Conservation (phyloP, 208 protist species). For the Trypanosomatidae sp. region DNA sequence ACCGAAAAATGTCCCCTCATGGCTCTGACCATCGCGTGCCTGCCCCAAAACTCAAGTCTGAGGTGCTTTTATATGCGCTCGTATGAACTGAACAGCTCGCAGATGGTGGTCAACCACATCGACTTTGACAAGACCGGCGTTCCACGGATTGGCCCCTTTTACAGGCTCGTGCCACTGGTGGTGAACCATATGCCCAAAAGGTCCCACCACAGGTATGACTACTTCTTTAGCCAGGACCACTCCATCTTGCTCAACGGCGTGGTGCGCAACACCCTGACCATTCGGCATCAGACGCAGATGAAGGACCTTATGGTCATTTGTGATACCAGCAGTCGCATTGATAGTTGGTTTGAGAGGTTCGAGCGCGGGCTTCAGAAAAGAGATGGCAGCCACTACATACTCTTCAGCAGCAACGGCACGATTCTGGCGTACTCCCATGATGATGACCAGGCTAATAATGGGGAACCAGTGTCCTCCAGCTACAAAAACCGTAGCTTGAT, state of each 20-base stretch:
- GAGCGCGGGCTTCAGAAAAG: conserved; percentile 37
- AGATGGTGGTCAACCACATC: conserved; percentile 11
- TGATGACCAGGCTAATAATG: neutral
- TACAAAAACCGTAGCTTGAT: neutral
- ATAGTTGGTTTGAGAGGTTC: conserved; percentile 42
- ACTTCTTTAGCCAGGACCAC: conserved; percentile 18
- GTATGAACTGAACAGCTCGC: conserved; percentile 10
- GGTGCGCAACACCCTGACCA: conserved; percentile 15
- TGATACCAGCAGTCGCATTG: conserved; percentile 32
- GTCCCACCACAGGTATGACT: conserved; percentile 12
- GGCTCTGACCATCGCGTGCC: conserved; percentile 27
- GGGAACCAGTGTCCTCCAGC: neutral
- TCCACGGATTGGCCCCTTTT: neutral
- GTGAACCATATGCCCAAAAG: conserved; percentile 10
- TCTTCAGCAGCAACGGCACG: conserved; percentile 33
- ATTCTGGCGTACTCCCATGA: conserved; percentile 38
- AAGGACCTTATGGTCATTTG: conserved; percentile 20
- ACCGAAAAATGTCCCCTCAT: conserved; percentile 24
- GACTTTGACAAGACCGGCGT: neutral
- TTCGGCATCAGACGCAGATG: conserved; percentile 18
- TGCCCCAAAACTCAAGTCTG: neutral
- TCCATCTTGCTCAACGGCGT: neutral
- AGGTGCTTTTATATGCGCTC: conserved; percentile 29
- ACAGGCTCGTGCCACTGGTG: neutral
- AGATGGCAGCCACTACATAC: conserved; percentile 38